These are phyloP conservation scores for Fagus crenata DNA, from an alignment of 306 rosid genomes.

Conservation along the genomic window DNA sequence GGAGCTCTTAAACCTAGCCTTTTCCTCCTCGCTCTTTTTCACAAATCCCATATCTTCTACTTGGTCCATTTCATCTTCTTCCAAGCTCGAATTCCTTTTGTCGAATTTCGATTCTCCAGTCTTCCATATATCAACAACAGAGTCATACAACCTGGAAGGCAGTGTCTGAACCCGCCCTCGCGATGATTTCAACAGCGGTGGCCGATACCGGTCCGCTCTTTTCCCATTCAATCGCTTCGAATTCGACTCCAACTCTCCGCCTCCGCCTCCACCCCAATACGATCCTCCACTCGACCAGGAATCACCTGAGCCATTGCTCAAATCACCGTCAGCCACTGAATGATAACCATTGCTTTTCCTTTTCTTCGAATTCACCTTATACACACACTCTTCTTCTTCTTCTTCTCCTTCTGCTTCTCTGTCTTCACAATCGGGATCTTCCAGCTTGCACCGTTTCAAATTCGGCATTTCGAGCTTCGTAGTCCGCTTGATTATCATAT, in stretches of 20 bases:
- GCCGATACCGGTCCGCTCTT: constrained; percentile 28
- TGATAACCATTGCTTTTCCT: constrained; percentile 40
- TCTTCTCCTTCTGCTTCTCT: too few relatives aligned
- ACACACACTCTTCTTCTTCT: constrained; percentile 22
- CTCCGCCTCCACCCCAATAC: constrained; percentile 26
- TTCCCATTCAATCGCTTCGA: constrained; percentile 34
- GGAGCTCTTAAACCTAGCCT: constrained; percentile 29
- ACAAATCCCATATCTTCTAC: constrained; percentile 33
- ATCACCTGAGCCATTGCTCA: constrained; percentile 56
- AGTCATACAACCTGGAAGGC: constrained; percentile 72
- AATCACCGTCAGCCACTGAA: constrained; percentile 43
- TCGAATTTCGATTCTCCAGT: constrained; percentile 35
- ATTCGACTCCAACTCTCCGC: constrained; percentile 55
- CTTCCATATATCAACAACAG: constrained; percentile 56
- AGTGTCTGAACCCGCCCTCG: constrained; percentile 68
- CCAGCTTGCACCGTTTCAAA: constrained; percentile 73
- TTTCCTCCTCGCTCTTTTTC: constrained; percentile 37
- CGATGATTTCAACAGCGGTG: constrained; percentile 57
- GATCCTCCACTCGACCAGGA: constrained; percentile 59
- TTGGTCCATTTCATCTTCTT: constrained; percentile 36
- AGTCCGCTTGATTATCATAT: constrained; percentile 69
- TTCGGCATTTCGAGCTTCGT: constrained; percentile 81
- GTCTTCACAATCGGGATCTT: constrained; percentile 43
- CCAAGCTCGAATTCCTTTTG: constrained; percentile 43
- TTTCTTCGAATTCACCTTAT: constrained; percentile 55